Percentiles rank a stretch among this genome's conserved stretches.
phyloP scores from a whole-genome alignment of 768 basidiomycete species.

The Mycena capillaripes region DNA sequence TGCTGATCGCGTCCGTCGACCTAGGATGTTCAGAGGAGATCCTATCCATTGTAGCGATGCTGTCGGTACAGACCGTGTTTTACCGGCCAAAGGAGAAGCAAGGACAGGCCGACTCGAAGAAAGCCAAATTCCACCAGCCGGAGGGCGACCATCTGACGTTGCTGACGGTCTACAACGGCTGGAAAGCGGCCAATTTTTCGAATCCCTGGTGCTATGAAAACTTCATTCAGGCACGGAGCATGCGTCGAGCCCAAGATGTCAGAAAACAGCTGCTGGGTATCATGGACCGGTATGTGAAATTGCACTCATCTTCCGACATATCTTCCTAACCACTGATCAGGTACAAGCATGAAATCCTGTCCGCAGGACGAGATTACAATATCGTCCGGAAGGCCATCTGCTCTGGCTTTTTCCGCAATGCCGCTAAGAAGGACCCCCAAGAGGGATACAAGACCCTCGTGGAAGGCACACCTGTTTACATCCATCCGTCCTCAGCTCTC shows the following conservation, averaged over 20 bases:
- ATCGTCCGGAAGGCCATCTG: constrained; percentile 95
- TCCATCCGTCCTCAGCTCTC: constrained; percentile 96
- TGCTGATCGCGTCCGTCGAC: constrained; percentile 98
- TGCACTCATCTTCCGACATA: neutral
- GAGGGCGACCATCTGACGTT: constrained; percentile 97
- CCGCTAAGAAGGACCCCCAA: constrained; percentile 98
- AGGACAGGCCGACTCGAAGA: constrained; percentile 98
- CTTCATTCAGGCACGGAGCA: constrained; percentile 97
- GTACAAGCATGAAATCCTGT: constrained; percentile 97
- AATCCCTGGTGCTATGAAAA: constrained; percentile 99
- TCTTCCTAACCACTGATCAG: constrained; percentile 50
- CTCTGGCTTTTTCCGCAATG: constrained; percentile 97
- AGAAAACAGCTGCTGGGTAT: constrained; percentile 97
- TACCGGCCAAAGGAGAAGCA: constrained; percentile 99
- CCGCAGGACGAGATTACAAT: constrained; percentile 94
- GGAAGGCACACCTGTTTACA: constrained; percentile 98
- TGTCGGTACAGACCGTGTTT: constrained; percentile 96
- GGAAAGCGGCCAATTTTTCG: constrained; percentile 96
- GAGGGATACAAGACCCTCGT: constrained; percentile 99
- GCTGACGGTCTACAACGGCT: constrained; percentile 97
- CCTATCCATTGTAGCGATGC: constrained; percentile 96
- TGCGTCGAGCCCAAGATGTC: constrained; percentile 98
- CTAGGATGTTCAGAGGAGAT: constrained; percentile 99
- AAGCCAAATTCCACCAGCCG: constrained; percentile 99
- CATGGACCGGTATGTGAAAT: constrained; percentile 88